Conservation (phyloP, 176 grass and related monocot species). For the Cymbopogon citratus region DNA sequence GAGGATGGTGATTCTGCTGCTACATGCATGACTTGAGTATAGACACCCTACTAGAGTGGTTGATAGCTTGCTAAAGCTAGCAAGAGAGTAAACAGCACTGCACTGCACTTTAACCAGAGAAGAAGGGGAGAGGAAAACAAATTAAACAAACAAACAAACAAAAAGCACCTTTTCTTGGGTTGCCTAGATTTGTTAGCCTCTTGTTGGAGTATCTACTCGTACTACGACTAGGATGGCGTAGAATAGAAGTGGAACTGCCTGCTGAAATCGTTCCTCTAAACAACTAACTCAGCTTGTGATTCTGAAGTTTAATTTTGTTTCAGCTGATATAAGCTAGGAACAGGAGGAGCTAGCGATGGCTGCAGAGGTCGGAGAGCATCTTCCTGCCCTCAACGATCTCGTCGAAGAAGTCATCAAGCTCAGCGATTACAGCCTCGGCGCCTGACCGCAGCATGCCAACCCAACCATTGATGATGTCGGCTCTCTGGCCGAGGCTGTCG, state of each 20-base stretch:
- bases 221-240: background rate
- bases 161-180: background rate
- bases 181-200: background rate
- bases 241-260: background rate
- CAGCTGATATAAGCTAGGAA: background rate
- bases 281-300: background rate
- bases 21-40: constrained; percentile 9
- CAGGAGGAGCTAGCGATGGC: constrained; percentile 27
- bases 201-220: background rate
- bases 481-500: background rate
- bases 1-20: constrained; percentile 14
- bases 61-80: background rate
- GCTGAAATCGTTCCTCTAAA: background rate
- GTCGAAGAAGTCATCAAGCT: constrained; percentile 57
- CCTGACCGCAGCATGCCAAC: constrained; percentile 45
- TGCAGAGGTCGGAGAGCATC: constrained; percentile 58
- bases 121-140: background rate
- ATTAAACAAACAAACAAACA: background rate
- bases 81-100: background rate
- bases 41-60: constrained; percentile 11
- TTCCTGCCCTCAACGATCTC: constrained; percentile 67
- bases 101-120: background rate
- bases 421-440: constrained; percentile 19
- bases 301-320: background rate
- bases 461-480: constrained; percentile 35